phyloP scores from a whole-genome alignment of 768 basidiomycete genomes.

The Antrodiella citrinella region DNA sequence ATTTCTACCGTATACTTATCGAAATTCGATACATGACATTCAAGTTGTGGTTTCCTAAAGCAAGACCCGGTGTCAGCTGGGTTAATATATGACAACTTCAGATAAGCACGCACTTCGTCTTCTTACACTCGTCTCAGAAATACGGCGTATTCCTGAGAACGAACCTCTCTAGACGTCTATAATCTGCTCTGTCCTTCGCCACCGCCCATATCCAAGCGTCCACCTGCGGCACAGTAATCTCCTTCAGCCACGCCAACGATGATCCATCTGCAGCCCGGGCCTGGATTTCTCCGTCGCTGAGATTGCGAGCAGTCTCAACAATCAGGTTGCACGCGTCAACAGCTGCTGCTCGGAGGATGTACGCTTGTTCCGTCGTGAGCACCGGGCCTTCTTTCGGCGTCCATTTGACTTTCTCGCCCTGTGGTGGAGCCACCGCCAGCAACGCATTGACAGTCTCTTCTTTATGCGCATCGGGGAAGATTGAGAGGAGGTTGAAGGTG shows the following conservation, averaged over 20 bases:
- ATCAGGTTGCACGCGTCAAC: constrained; percentile 74
- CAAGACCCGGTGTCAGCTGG: neutral
- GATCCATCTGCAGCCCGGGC: constrained; percentile 18
- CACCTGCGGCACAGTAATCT: constrained; percentile 50
- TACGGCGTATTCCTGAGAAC: constrained; percentile 58
- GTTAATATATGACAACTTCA: neutral
- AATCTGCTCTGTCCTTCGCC: constrained; percentile 71
- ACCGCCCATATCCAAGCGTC: constrained; percentile 81
- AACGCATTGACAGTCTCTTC: constrained; percentile 31
- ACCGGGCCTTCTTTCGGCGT: constrained; percentile 41
- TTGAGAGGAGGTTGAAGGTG: constrained; percentile 31
- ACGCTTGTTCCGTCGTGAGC: constrained; percentile 55
- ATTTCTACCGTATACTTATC: no score
- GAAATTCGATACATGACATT: no score
- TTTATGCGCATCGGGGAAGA: constrained; percentile 43
- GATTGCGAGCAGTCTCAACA: constrained; percentile 39
- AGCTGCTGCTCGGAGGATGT: constrained; percentile 68
- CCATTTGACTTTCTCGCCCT: constrained; percentile 11
- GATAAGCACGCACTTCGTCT: neutral
- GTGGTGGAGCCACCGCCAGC: constrained; percentile 24
- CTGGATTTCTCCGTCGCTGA: constrained; percentile 20
- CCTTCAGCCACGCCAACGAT: constrained; percentile 45
- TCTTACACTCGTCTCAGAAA: constrained; percentile 38
- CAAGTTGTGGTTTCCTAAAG: no score
- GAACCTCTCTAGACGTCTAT: constrained; percentile 58